Conservation (phyloP, 208 protist genomes). For the Crithidia bombi region DNA sequence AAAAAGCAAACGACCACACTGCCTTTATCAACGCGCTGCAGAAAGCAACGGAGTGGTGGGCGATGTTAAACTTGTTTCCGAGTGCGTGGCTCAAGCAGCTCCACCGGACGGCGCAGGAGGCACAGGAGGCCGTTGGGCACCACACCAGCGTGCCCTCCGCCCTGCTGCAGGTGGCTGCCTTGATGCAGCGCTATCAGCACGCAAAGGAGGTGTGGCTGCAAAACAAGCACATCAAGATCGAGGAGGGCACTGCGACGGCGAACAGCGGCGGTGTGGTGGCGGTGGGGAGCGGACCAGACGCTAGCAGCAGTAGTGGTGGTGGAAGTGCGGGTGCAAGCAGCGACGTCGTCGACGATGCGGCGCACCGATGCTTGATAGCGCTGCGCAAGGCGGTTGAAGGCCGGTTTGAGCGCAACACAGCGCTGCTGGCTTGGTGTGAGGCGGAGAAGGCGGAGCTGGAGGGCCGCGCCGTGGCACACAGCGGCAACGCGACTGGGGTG, state of each 20-base stretch:
- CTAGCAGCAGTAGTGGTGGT: constrained; percentile 11
- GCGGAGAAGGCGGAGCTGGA: constrained; percentile 56
- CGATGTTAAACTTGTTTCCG: constrained; percentile 79
- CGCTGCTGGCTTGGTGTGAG: constrained; percentile 67
- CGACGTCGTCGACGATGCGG: constrained; percentile 31
- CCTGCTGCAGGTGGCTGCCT: constrained; percentile 48
- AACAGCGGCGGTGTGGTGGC: not conserved
- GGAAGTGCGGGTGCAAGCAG: constrained; percentile 13
- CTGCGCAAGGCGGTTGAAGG: constrained; percentile 53
- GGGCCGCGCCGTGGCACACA: constrained; percentile 16
- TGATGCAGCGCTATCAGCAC: constrained; percentile 73
- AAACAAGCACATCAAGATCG: constrained; percentile 28
- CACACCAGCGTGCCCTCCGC: constrained; percentile 32
- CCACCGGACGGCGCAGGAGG: constrained; percentile 30
- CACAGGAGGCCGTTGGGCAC: constrained; percentile 32
- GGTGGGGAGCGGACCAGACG: constrained; percentile 10
- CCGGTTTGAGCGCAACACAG: constrained; percentile 43
- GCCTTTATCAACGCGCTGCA: constrained; percentile 48
- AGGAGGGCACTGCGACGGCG: constrained; percentile 1
- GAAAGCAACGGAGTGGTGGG: constrained; percentile 79
- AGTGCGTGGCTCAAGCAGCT: constrained; percentile 70
- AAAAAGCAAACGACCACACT: constrained; percentile 23
- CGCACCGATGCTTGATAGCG: constrained; percentile 37
- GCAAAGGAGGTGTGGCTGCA: constrained; percentile 64
- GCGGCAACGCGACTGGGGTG: not conserved